Conservation (phyloP, 306 rosid genomes). For the Sechiopsis laciniata region DNA sequence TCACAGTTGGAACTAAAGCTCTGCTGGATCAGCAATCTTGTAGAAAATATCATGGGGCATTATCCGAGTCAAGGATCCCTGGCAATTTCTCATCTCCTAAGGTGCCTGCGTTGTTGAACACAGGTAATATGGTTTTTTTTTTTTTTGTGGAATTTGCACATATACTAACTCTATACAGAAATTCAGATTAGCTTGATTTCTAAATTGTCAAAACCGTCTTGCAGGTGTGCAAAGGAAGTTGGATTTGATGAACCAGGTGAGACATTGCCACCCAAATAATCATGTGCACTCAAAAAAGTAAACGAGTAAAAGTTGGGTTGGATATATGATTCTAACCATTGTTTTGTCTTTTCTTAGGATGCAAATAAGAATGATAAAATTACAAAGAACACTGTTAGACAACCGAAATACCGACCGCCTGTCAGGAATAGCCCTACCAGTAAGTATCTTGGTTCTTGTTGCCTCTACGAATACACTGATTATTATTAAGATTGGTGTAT, state of each 20-base stretch:
- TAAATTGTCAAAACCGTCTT: background rate
- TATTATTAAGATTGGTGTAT: background rate
- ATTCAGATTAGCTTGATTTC: background rate
- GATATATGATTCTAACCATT: background rate
- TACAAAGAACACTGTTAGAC: conserved; percentile 42
- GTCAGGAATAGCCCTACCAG: conserved; percentile 70
- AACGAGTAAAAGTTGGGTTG: background rate
- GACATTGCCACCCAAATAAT: background rate
- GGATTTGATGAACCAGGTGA: conserved; percentile 71
- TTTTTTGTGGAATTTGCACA: background rate
- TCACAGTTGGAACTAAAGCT: conserved; percentile 51
- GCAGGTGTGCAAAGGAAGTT: conserved; percentile 94
- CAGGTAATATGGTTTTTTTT: conserved; percentile 39
- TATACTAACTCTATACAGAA: background rate
- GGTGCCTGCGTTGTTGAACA: conserved; percentile 45
- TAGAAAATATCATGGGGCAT: conserved; percentile 48
- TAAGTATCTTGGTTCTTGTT: conserved; percentile 8
- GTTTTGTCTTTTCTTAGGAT: conserved; percentile 36
- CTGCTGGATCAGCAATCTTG: conserved; percentile 48
- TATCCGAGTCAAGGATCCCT: conserved; percentile 48
- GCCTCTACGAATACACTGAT: background rate
- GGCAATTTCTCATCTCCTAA: conserved; percentile 53
- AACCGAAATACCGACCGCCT: conserved; percentile 61
- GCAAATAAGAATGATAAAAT: conserved; percentile 47
- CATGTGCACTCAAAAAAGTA: background rate